These are phyloP conservation scores for Cladorrhinum sp. DNA, from an alignment of 2,329 filamentous ascomycete genomes.

Conservation along the genomic window DNA sequence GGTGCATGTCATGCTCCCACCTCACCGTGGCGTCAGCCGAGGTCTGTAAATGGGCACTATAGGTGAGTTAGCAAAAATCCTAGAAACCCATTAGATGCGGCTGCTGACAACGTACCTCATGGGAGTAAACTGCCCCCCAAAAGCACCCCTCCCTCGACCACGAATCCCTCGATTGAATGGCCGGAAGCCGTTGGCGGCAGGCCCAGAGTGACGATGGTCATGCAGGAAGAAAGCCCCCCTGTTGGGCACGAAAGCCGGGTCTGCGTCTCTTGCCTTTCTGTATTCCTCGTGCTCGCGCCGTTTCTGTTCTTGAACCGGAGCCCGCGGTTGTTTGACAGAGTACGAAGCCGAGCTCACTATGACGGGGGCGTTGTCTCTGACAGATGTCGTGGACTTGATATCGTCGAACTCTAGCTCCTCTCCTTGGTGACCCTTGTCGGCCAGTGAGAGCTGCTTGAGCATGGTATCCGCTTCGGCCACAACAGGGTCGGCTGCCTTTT, in stretches of 20 bases:
- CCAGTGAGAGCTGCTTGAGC: conserved; percentile 52
- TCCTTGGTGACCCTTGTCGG: conserved; percentile 40
- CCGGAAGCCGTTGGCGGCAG: conserved; percentile 73
- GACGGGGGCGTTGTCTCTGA: conserved; percentile 47
- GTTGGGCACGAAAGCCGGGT: conserved; percentile 92
- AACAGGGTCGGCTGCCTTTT: conserved; percentile 37
- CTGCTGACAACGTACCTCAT: conserved; percentile 55
- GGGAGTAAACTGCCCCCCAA: conserved; percentile 57
- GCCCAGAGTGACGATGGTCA: conserved; percentile 79
- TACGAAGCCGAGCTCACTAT: conserved; percentile 53
- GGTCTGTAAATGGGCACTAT: conserved; percentile 42
- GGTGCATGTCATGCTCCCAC: conserved; percentile 96
- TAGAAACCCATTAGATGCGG: not conserved
- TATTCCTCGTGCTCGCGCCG: conserved; percentile 89
- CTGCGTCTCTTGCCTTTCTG: conserved; percentile 79
- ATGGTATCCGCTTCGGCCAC: conserved; percentile 57
- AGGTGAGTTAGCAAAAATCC: conserved; percentile 17
- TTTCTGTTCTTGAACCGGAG: conserved; percentile 65
- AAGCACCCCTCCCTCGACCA: conserved; percentile 57
- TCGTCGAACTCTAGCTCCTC: conserved; percentile 50
- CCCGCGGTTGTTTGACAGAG: conserved; percentile 43
- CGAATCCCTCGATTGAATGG: conserved; percentile 64
- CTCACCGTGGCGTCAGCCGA: conserved; percentile 62
- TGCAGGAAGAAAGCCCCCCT: conserved; percentile 96
- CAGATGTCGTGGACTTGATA: conserved; percentile 34